Conservation (phyloP, 2,329 filamentous ascomycete genomes). For the Ustulina deusta region DNA sequence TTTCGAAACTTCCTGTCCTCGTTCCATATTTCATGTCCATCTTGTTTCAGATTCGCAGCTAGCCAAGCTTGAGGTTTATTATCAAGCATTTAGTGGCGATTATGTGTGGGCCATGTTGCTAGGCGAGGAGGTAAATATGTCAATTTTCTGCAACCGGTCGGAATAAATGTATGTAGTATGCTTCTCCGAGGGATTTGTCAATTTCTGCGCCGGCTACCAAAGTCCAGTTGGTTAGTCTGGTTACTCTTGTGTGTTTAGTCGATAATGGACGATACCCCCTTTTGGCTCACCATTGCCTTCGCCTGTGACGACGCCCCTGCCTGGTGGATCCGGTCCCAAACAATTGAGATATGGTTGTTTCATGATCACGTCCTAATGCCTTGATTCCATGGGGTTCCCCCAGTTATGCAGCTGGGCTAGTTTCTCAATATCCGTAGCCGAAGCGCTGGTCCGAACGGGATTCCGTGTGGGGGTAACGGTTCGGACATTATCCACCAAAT, state of each 20-base stretch:
- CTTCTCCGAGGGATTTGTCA: slow-evolving; percentile 3
- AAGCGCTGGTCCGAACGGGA: neutral
- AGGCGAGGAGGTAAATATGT: slow-evolving; percentile 12
- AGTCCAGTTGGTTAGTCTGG: slow-evolving; percentile 12
- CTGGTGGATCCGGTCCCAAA: neutral
- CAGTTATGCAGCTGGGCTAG: neutral
- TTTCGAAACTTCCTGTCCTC: slow-evolving; percentile 1
- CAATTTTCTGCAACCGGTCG: neutral
- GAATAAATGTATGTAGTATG: slow-evolving; percentile 27
- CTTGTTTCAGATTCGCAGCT: neutral
- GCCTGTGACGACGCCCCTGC: neutral
- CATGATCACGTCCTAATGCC: neutral
- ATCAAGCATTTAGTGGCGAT: slow-evolving; percentile 1
- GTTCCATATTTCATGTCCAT: slow-evolving; percentile 8
- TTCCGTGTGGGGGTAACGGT: slow-evolving; percentile 14
- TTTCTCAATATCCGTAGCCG: neutral
- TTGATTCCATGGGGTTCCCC: neutral
- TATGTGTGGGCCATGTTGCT: slow-evolving; percentile 8
- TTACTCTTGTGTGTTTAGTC: slow-evolving; percentile 29
- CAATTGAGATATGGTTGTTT: neutral
- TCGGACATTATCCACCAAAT: neutral
- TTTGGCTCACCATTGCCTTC: slow-evolving; percentile 17
- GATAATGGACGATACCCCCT: slow-evolving; percentile 42
- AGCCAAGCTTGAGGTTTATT: slow-evolving; percentile 13
- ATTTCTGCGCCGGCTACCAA: slow-evolving; percentile 6